A percentile compares a stretch with the other conserved stretches of the same genome.
Conservation (phyloP, 2,329 filamentous ascomycete species). For the Ciborinia camelliae region DNA sequence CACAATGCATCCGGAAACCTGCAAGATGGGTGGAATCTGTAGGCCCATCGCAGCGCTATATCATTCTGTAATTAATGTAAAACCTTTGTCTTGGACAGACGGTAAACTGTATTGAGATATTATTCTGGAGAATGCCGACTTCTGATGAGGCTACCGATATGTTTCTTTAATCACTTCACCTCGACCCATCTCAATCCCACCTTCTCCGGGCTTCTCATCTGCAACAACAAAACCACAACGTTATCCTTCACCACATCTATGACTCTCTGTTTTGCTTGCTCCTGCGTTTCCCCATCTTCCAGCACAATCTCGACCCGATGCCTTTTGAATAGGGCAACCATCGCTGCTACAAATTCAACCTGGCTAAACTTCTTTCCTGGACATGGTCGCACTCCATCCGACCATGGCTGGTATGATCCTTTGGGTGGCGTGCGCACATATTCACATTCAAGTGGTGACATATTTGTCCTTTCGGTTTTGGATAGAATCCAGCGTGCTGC, state of each 20-base stretch:
- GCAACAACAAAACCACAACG: conserved; percentile 23
- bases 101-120: too few species aligned
- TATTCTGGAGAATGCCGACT: too few species aligned
- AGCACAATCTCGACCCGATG: conserved; percentile 16
- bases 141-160: too few species aligned
- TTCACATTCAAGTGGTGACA: not conserved
- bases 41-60: too few species aligned
- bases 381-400: conserved; percentile 24
- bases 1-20: too few species aligned
- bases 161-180: too few species aligned
- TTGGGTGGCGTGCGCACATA: conserved; percentile 12
- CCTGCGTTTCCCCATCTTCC: not conserved
- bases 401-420: conserved; percentile 24
- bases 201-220: conserved; percentile 25
- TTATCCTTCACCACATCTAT: conserved; percentile 22
- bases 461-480: not conserved
- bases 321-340: conserved; percentile 17
- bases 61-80: too few species aligned
- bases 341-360: conserved; percentile 30
- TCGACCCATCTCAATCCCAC: conserved; percentile 24
- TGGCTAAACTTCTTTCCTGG: conserved; percentile 28
- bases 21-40: too few species aligned
- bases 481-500: not conserved
- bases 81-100: too few species aligned
- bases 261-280: conserved; percentile 1